Base-by-base conservation (phyloP, 768 basidiomycete species). In the Naganishia antarctica region DNA sequence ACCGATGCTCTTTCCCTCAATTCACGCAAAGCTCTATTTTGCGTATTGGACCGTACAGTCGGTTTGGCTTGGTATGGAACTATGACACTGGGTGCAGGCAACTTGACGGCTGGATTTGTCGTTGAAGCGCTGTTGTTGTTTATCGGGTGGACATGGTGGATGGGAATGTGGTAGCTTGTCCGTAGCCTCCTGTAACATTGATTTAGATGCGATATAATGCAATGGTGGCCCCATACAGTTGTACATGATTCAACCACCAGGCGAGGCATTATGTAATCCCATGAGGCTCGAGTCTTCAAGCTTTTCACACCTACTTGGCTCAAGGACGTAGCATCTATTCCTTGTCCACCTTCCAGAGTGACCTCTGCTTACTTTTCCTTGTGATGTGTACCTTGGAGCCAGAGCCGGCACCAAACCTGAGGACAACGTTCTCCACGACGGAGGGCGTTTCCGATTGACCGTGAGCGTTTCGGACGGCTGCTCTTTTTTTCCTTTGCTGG, bases 21-120 rank as follows among this genome's bases (percentile, higher is more conserved):
- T 25, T 18, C 65, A 11, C 70, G 70, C 64, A 70, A 83, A 47
- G 84, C 84, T 72, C 74, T 78, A 0, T 92, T 92, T 2, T 83
- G 85, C 40, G 69, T 73, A 0, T 76, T 91, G 45, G 92, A 91
- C 74, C 84, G 88, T 64, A 63, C 86, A 44, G 76, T 94, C 60
- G 94, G 94, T 11, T 81, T 85, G 66, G 76, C 83, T 9, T 97
- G 92, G 93, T 89, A 84, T 81, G 44, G 87, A 11, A 76, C 93
- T 67, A 82, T 85, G 23, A 63, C 89, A 40, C 74, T 91, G 21
- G 93, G 93, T 23, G 87, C 87, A 25, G 91, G 91, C 25, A 86
- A 87, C 21, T 40, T 60, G 43, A 25, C 44, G 11, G 60, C 51
- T 12, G 65, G 65, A 28, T n/a, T 62, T n/a, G 60, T 34, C 4